phyloP scores from a whole-genome alignment of 306 rosid species.

The Malus sieversii region DNA sequence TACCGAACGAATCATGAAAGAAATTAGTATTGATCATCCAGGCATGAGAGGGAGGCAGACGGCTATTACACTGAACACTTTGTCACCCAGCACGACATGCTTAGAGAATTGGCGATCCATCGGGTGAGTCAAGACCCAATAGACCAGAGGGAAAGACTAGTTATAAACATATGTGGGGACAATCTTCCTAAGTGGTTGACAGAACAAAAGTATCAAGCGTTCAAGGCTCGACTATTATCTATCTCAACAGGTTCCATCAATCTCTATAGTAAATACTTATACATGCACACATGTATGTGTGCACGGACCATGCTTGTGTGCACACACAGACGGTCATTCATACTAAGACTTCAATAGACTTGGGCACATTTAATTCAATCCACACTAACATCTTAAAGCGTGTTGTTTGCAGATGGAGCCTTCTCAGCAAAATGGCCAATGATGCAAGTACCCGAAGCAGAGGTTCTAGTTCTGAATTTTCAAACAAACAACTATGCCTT shows the following conservation, averaged over 20 bases:
- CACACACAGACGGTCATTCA: background rate
- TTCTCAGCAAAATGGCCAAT: conserved; percentile 45
- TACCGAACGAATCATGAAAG: background rate
- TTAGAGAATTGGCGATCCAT: conserved; percentile 46
- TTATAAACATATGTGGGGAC: conserved; percentile 28
- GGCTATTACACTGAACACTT: conserved; percentile 36
- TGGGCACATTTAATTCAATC: background rate
- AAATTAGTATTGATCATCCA: conserved; percentile 8
- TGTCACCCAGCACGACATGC: conserved; percentile 38
- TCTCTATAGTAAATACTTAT: background rate
- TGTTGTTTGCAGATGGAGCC: conserved; percentile 45
- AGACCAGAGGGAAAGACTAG: conserved; percentile 30
- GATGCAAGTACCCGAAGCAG: conserved; percentile 36
- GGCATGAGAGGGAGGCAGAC: conserved; percentile 20
- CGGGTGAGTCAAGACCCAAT: conserved; percentile 17
- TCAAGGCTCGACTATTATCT: conserved; percentile 34
- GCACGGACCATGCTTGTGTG: background rate
- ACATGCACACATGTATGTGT: background rate
- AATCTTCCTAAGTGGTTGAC: conserved; percentile 47
- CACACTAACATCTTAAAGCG: background rate
- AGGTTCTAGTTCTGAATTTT: conserved; percentile 55
- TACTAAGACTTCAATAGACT: background rate
- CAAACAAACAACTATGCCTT: conserved; percentile 27
- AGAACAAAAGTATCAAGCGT: conserved; percentile 14
- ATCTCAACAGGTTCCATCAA: conserved; percentile 52